Evolutionary conservation across 1,139 yeast species (phyloP), one percentile per base, ranked within the genome.

Genomic region (Pichia sp.): DNA sequence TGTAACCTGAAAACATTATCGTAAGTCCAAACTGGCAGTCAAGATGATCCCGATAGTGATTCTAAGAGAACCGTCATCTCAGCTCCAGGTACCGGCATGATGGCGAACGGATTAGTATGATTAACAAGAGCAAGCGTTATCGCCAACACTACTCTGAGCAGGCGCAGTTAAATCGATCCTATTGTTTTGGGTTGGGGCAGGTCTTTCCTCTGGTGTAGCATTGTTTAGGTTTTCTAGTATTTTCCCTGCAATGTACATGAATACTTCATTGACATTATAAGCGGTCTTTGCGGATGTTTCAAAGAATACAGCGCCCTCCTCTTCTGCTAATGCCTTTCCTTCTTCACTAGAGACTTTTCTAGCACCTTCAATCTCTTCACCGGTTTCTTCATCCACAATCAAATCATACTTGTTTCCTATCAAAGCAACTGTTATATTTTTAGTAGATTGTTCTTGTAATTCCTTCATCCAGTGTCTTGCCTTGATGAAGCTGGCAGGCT

Each of bases 391-490:
- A 31, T 57, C 61, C 37, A 47, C 50, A 29, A 60, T 42, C 35
- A 91, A 66, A 63, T 91, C 98, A 45, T 74, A 72, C 62, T 91
- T 87, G 66, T 91, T 91, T 22, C 96, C 98, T 24, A 88, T 95
- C 31, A 91, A 68, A 3, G 97, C 97, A 58, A 91, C 88, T 39
- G 87, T 77, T 45, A 91, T 91, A 50, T 82, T 88, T 47, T 86
- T 86, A 22, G 83, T 70, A 17, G 97, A 97, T 62, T 88, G 97
- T 49, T 93, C 96, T 53, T 86, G 95, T 49, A 91, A 70, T 59
- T 91, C 97, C 55, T 86, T 86, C 41, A 91, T 96, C 98, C 98
- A 91, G 61, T 88, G 96, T 52, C 97, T 80, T n/a, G 97, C 98
- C 61, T 91, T 88, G 53, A 91, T 84, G 53, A 91, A 88, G 16